Percentiles rank a stretch among this genome's conserved stretches.
phyloP scores from a whole-genome alignment of 306 rosid species.

The Prunus mume region DNA sequence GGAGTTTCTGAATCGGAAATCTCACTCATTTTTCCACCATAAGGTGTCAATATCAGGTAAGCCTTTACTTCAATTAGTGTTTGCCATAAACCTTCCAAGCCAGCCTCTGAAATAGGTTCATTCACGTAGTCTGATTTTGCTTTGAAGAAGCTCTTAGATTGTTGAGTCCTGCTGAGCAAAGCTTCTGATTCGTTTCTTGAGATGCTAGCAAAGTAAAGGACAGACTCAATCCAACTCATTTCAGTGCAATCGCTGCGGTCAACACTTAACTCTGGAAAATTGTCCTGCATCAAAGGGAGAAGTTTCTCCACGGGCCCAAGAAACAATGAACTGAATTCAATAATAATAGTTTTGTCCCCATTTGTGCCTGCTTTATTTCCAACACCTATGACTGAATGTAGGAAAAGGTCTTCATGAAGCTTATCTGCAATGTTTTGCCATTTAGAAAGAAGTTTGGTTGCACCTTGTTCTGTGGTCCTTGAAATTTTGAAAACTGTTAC shows the following conservation, averaged over 20 bases:
- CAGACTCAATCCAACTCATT: constrained; percentile 70
- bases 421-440: constrained; percentile 56
- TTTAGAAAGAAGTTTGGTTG: constrained; percentile 34
- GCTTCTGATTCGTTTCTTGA: constrained; percentile 46
- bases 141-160: constrained; percentile 48
- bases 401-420: constrained; percentile 46
- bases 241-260: constrained; percentile 41
- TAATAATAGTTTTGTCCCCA: constrained; percentile 41
- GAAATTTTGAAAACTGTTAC: constrained; percentile 51
- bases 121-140: constrained; percentile 68
- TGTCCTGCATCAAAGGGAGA: constrained; percentile 38
- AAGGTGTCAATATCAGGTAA: constrained; percentile 51
- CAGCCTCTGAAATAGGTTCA: constrained; percentile 47
- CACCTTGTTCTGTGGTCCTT: constrained; percentile 48
- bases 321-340: constrained; percentile 49
- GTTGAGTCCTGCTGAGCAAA: constrained; percentile 41
- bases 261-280: constrained; percentile 58
- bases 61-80: constrained; percentile 38
- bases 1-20: constrained; percentile 48
- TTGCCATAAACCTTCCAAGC: constrained; percentile 48
- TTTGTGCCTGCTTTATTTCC: constrained; percentile 21
- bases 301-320: constrained; percentile 47
- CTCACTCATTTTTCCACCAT: constrained; percentile 60
- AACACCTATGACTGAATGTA: constrained; percentile 38
- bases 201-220: constrained; percentile 46